Conservation (phyloP, 2,329 filamentous ascomycete species). For the Pyrenophora tritici-repentis region DNA sequence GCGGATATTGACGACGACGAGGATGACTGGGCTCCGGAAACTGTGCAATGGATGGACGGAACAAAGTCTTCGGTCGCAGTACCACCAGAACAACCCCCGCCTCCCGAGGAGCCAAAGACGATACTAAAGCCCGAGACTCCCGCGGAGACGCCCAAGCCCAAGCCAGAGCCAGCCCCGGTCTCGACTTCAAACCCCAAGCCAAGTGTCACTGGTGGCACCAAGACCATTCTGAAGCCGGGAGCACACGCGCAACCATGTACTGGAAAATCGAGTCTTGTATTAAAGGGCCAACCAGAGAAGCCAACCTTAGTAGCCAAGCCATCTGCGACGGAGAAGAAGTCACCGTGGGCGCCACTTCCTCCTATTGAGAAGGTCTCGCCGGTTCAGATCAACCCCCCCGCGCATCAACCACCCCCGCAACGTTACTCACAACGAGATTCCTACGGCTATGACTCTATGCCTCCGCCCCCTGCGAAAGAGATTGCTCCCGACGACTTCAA, state of each 20-base stretch:
- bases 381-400: slow-evolving; percentile 62
- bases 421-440: slow-evolving; percentile 62
- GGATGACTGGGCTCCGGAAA: slow-evolving; percentile 83
- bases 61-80: slow-evolving; percentile 78
- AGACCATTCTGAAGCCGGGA: slow-evolving; percentile 58
- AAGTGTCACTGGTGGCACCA: slow-evolving; percentile 47
- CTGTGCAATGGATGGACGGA: slow-evolving; percentile 86
- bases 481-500: slow-evolving; percentile 95
- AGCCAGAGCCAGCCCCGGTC: slow-evolving; percentile 23
- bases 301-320: slow-evolving; percentile 75
- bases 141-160: slow-evolving; percentile 49
- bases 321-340: slow-evolving; percentile 74
- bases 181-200: slow-evolving; percentile 41
- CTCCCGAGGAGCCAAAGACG: slow-evolving; percentile 35
- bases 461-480: slow-evolving; percentile 69
- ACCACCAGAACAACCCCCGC: slow-evolving; percentile 47
- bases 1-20: slow-evolving; percentile 89
- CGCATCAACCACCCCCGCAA: slow-evolving; percentile 49
- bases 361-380: slow-evolving; percentile 82
- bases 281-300: slow-evolving; percentile 72
- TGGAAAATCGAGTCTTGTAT: slow-evolving; percentile 60
- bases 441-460: slow-evolving; percentile 60
- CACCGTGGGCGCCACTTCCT: slow-evolving; percentile 87
- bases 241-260: slow-evolving; percentile 41
- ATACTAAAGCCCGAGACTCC: slow-evolving; percentile 30